Evolutionary conservation across 345 rosid genomes (phyloP).

Genomic region (Hibiscus trionum): DNA sequence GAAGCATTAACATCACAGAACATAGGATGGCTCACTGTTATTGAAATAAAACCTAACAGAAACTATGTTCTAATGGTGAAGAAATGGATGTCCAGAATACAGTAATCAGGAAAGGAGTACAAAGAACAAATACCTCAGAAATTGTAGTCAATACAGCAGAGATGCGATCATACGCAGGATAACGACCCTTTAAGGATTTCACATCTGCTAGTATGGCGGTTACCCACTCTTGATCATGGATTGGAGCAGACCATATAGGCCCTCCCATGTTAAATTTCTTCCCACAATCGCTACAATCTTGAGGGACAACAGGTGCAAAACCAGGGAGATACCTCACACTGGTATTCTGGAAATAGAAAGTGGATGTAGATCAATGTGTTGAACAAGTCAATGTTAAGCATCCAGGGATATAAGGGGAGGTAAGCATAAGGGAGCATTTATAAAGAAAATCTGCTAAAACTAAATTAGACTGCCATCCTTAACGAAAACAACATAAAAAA

Average conservation of each 20-base stretch:
- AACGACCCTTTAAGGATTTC: constrained; percentile 61
- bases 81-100: background rate
- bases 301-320: constrained; percentile 84
- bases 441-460: background rate
- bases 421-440: background rate
- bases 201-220: constrained; percentile 53
- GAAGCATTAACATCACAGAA: background rate
- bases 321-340: constrained; percentile 87
- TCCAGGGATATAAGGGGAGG: background rate
- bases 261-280: constrained; percentile 98
- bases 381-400: background rate
- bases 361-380: background rate
- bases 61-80: background rate
- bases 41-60: background rate
- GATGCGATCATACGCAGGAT: constrained; percentile 85
- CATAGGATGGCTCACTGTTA: background rate
- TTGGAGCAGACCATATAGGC: constrained; percentile 98
- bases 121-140: constrained; percentile 50
- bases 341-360: constrained; percentile 44
- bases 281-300: constrained; percentile 85
- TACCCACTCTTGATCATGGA: constrained; percentile 92
- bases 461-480: background rate
- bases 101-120: background rate
- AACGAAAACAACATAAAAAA: background rate
- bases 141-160: constrained; percentile 82